Conservation (phyloP, 345 rosid genomes). For the Erodium maritimum region DNA sequence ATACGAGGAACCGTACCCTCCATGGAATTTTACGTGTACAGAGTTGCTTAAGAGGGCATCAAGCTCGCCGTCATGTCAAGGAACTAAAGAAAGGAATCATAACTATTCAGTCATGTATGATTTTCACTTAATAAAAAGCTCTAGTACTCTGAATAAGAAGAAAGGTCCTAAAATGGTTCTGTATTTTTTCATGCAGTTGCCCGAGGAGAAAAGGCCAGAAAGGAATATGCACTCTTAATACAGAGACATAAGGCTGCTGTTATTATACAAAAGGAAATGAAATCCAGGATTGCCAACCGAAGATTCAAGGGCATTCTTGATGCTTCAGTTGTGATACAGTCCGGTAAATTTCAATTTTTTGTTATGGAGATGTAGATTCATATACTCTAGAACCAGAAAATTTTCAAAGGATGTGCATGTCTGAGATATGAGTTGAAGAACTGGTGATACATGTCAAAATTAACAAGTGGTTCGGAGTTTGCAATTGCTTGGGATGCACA, state of each 20-base stretch:
- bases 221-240: constrained; percentile 47
- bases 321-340: constrained; percentile 60
- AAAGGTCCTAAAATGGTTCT: constrained; percentile 1
- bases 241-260: constrained; percentile 80
- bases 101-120: constrained; percentile 73
- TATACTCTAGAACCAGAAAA: neutral
- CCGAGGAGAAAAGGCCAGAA: constrained; percentile 63
- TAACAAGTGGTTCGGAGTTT: no score
- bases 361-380: no score
- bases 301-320: constrained; percentile 31
- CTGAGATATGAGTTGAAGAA: constrained; percentile 7
- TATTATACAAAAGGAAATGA: constrained; percentile 56
- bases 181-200: constrained; percentile 41
- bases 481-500: constrained; percentile 1
- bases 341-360: constrained; percentile 35
- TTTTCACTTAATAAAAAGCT: constrained; percentile 4
- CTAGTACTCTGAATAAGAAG: neutral
- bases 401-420: constrained; percentile 6
- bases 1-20: constrained; percentile 91
- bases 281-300: constrained; percentile 34
- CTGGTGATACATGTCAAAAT: neutral
- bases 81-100: constrained; percentile 55
- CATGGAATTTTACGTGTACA: constrained; percentile 90
- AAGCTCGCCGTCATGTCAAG: constrained; percentile 52
- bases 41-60: constrained; percentile 91